Conservation (phyloP, 495 filamentous ascomycete genomes). For the Tuber umbilicatum region DNA sequence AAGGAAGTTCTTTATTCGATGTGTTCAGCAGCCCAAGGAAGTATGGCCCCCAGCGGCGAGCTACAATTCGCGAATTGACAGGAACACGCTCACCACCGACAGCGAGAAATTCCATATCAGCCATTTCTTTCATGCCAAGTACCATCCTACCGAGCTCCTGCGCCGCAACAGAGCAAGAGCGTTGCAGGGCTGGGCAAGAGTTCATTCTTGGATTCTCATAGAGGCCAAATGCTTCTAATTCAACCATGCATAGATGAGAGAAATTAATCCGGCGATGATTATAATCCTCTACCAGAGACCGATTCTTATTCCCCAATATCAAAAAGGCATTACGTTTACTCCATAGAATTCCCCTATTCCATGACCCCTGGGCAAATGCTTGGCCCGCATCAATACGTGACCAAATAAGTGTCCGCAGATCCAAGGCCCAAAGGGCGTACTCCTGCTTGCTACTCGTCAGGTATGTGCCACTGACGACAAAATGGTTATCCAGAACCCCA, state of each 20-base stretch:
- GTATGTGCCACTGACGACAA: conserved; percentile 94
- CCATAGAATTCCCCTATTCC: conserved; percentile 94
- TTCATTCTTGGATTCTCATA: conserved; percentile 73
- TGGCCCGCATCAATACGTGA: conserved; percentile 88
- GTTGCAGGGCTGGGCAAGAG: conserved; percentile 35
- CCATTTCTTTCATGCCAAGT: conserved; percentile 68
- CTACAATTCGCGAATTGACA: conserved; percentile 81
- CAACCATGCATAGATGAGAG: conserved; percentile 89
- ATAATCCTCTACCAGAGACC: conserved; percentile 95
- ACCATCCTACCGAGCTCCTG: conserved; percentile 79
- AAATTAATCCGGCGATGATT: conserved; percentile 98
- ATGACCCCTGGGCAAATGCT: conserved; percentile 90
- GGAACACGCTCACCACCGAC: conserved; percentile 85
- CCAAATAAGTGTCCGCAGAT: conserved; percentile 82
- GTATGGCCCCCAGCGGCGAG: conserved; percentile 86
- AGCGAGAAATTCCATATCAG: conserved; percentile 96
- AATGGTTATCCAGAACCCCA: conserved; percentile 85
- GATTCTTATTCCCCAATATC: conserved; percentile 83
- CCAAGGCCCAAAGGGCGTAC: conserved; percentile 93
- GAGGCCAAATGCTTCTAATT: conserved; percentile 91
- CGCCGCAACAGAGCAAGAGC: conserved; percentile 57
- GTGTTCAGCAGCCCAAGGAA: conserved; percentile 73
- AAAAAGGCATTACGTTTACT: conserved; percentile 87
- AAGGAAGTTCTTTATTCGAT: conserved; percentile 44
- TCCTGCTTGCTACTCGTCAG: conserved; percentile 96